A percentile compares a stretch with the other conserved stretches of the same genome.
phyloP scores from a whole-genome alignment of 2,329 filamentous ascomycete genomes.

The Neofusicoccum cordaticola region DNA sequence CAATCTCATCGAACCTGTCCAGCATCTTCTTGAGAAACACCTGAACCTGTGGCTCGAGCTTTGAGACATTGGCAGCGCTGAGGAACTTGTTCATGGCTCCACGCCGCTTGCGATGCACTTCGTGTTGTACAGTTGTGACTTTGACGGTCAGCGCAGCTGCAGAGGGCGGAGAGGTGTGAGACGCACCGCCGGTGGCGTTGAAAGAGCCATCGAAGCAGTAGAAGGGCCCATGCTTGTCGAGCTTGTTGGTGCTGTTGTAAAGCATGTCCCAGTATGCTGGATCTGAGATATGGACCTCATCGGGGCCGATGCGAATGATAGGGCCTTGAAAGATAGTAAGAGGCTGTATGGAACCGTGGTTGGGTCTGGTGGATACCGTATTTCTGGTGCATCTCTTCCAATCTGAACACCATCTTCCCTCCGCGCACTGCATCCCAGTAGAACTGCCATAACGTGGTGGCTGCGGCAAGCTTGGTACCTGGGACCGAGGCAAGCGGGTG shows the following conservation, averaged over 20 bases:
- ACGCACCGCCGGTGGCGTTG: neutral
- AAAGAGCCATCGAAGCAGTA: neutral
- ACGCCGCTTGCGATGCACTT: slow-evolving; percentile 24
- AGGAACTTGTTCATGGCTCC: slow-evolving; percentile 18
- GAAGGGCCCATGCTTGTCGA: slow-evolving; percentile 16
- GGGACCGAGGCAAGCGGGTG: slow-evolving; percentile 22
- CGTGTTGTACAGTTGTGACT: slow-evolving; percentile 2
- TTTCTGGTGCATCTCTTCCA: slow-evolving; percentile 26
- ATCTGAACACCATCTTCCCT: slow-evolving; percentile 21
- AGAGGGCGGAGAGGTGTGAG: no score
- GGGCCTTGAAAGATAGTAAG: slow-evolving; percentile 23
- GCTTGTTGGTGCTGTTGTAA: neutral
- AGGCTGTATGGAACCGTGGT: neutral
- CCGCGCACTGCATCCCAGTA: slow-evolving; percentile 25
- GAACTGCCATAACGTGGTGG: slow-evolving; percentile 24
- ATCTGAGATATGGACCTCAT: slow-evolving; percentile 30
- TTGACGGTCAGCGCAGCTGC: neutral
- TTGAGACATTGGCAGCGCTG: slow-evolving; percentile 14
- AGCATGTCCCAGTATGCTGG: slow-evolving; percentile 25
- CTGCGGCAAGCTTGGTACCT: slow-evolving; percentile 22
- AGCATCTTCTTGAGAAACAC: slow-evolving; percentile 17
- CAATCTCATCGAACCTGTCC: slow-evolving; percentile 14
- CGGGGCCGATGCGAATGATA: slow-evolving; percentile 32
- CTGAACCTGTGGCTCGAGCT: slow-evolving; percentile 9
- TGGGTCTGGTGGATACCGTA: slow-evolving; percentile 19